Base-by-base conservation (phyloP, 1,139 yeast species). In the Yamadazyma mexicana region DNA sequence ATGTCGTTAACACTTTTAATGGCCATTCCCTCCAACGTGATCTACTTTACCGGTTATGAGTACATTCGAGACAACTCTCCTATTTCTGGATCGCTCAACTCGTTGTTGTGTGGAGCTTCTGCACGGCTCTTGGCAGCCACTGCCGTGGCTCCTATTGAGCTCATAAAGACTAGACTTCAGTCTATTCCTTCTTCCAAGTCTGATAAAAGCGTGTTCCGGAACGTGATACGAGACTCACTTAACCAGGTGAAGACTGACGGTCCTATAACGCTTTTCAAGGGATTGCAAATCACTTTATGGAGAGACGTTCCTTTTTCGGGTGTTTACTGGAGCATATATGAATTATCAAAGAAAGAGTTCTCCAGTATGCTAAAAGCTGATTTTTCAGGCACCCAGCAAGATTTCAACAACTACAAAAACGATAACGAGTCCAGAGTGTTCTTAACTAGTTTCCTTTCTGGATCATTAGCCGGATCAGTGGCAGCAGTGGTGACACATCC, bases 291-390 rank as follows among this genome's bases (percentile, higher is more conserved):
- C 36, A 92, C 98, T 0, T 69, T 92, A 17, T 91, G 96, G 96
- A 73, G 99, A 61, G 99, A 92, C 58, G 98, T 91, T 0, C 99
- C 99, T 2, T 92, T 92, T 59, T 85, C 95, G 41, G 97, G 95
- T 1, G 81, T 92, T 3, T 92, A 92, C 61, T 92, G 99, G 99
- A 79, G 89, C 5, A 77, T 87, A 5, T 87, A 87, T 57, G 96
- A 87, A 55, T 42, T 47, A 12, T 58, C 59, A 45, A 70, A 70
- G 44, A 43, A 40, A n/a, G 47, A 50, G 18, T 49, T 70, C 7
- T 56, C 65, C 7, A 36, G 33, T 0, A 31, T 47, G 0, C 45
- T 69, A 17, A 53, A 53, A 2, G 62, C 61, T 0, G 62, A 65
- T 38, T 64, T 61, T 45, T 17, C 44, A 14, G 31, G 31, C 6